phyloP scores from a whole-genome alignment of 2,329 filamentous ascomycete species.

The Microdochium paspali region DNA sequence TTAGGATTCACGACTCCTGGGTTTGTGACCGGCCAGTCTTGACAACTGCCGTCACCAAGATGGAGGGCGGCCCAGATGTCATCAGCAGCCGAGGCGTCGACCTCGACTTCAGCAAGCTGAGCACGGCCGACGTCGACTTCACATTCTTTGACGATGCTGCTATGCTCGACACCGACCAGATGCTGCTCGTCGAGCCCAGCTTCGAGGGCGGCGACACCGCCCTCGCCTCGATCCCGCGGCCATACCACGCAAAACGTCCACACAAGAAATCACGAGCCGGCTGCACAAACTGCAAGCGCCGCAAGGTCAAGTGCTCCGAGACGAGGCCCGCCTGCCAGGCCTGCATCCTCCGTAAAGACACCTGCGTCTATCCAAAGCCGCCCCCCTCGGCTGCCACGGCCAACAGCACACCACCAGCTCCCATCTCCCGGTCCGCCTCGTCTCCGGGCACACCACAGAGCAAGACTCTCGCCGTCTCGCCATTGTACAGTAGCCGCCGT shows the following conservation, averaged over 20 bases:
- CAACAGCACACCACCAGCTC: conserved; percentile 1
- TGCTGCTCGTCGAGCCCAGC: neutral
- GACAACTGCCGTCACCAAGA: neutral
- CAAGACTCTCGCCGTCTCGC: neutral
- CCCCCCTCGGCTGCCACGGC: conserved; percentile 6
- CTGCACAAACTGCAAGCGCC: conserved; percentile 43
- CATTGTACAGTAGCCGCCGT: neutral
- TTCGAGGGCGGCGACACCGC: conserved; percentile 2
- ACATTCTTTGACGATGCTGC: neutral
- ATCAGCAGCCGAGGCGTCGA: neutral
- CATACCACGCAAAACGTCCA: conserved; percentile 38
- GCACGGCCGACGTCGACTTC: neutral
- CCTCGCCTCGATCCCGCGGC: conserved; percentile 10
- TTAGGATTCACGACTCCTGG: too few species aligned
- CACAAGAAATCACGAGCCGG: conserved; percentile 46
- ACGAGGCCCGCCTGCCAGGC: conserved; percentile 36
- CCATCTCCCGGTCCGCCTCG: neutral
- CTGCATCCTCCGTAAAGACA: conserved; percentile 36
- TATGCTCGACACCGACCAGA: neutral
- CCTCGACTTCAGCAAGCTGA: neutral
- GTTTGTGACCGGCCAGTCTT: too few species aligned
- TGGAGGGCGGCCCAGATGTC: neutral
- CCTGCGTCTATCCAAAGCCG: conserved; percentile 33
- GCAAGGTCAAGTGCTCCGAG: conserved; percentile 48
- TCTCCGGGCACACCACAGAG: neutral